Evolutionary conservation across 768 basidiomycete species (phyloP).

Genomic region (Pisolithus albus): DNA sequence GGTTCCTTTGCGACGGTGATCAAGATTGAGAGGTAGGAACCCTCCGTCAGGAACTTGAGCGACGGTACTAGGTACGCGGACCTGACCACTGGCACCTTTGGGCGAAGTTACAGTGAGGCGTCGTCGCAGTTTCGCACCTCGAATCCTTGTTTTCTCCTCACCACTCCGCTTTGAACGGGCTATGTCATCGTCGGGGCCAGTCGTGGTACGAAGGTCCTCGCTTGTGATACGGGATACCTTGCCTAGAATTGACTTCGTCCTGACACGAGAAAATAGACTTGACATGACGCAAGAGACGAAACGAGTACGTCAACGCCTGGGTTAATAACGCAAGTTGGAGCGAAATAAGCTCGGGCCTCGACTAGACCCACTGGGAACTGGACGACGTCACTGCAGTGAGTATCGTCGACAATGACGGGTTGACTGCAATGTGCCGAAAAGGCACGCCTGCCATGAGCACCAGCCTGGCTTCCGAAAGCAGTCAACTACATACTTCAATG

Average conservation of each 20-base stretch:
- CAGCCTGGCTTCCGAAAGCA: no score
- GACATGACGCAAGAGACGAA: constrained; percentile 38
- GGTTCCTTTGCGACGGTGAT: constrained; percentile 36
- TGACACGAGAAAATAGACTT: constrained; percentile 66
- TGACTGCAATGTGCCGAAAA: no score
- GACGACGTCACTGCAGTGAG: no score
- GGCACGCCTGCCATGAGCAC: no score
- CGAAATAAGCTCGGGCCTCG: no score
- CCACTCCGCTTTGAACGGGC: constrained; percentile 40
- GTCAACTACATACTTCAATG: no score
- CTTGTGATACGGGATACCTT: constrained; percentile 35
- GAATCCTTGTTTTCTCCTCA: constrained; percentile 40
- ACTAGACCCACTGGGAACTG: no score
- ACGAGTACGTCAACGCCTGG: no score
- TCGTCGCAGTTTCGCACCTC: constrained; percentile 28
- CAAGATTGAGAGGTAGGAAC: constrained; percentile 48
- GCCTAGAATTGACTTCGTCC: constrained; percentile 50
- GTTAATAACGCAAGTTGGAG: no score
- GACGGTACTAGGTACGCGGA: constrained; percentile 24
- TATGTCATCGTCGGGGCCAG: constrained; percentile 22
- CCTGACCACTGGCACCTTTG: constrained; percentile 24
- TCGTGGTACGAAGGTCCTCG: constrained; percentile 23
- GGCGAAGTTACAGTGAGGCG: constrained; percentile 32
- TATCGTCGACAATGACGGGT: no score
- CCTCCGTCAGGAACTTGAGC: constrained; percentile 43